Evolutionary conservation across 257 asterid genomes (phyloP), one percentile per base, ranked within the genome.

Genomic region (Catharanthus roseus): DNA sequence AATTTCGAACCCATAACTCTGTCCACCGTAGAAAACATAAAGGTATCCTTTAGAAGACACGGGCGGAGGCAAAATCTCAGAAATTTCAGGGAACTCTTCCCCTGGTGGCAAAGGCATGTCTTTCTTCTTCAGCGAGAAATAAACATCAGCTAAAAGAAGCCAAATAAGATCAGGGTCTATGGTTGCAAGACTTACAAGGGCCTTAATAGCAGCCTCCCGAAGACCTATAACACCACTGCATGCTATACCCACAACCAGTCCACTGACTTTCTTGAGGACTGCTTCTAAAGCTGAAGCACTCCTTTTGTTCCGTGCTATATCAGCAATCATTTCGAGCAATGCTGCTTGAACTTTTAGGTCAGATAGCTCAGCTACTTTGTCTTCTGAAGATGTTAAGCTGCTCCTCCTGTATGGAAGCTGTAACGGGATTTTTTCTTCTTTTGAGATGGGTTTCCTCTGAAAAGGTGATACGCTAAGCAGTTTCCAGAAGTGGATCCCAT

Each of bases 131-230:
- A 61, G 33, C 29, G 96, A 88, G 82, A 88, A 95, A 81, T 95
- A 87, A 69, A 95, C 92, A 77, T 95, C 99, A 33, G 96, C 96
- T 28, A 91, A 47, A 55, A 95, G 97, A 74, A 95, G 84, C 99
- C 99, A 95, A 71, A 91, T 79, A 57, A 91, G 90, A 78, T 95
- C 99, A 26, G 97, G 86, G 80, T 95, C 96, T 16, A 91, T 57
- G 6, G 85, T 77, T 2, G 96, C 89, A 9, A 95, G 90, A 71
- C 95, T 96, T 8, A 34, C 77, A 11, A 95, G 95, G 67, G 96
- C 96, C 10, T 87, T 79, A 10, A 66, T 74, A 24, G 95, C 88
- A 64, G 97, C 84, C 10, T 84, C 96, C 55, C 78, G 95, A 23
- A 95, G 88, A 53, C 92, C 96, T 74, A 69, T 75, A 61, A 88